A percentile compares a stretch with the other conserved stretches of the same genome.
These are phyloP conservation scores for Knufia petricola DNA, from an alignment of 2,329 filamentous ascomycete species.

Conservation along the genomic window DNA sequence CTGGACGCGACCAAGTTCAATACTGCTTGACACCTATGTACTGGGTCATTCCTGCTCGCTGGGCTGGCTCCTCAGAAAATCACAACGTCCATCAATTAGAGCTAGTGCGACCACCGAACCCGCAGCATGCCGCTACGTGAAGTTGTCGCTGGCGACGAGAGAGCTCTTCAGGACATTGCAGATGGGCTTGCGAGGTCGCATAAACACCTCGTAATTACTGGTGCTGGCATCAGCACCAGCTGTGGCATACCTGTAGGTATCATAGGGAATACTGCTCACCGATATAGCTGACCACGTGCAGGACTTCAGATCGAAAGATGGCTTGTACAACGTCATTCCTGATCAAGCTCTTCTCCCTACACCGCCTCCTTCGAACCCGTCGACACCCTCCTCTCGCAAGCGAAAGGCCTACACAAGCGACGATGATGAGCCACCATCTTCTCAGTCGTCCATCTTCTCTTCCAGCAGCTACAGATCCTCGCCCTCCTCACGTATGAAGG, in stretches of 20 bases:
- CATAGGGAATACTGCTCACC: not conserved
- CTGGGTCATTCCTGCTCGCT: not conserved
- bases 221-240: constrained; percentile 66
- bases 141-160: constrained; percentile 35
- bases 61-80: not conserved
- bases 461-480: constrained; percentile 29
- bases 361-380: constrained; percentile 15
- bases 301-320: constrained; percentile 43
- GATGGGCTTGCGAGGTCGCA: constrained; percentile 54
- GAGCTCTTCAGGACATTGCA: constrained; percentile 55
- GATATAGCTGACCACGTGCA: constrained; percentile 14
- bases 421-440: constrained; percentile 36
- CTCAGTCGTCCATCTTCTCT: constrained; percentile 33
- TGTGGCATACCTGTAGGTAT: constrained; percentile 60
- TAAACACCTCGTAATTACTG: constrained; percentile 63
- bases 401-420: constrained; percentile 31
- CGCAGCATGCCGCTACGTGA: constrained; percentile 24
- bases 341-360: constrained; percentile 39
- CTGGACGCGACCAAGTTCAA: constrained; percentile 13
- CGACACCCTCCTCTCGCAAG: constrained; percentile 16
- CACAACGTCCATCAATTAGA: not conserved
- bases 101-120: not conserved
- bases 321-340: constrained; percentile 61
- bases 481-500: constrained; percentile 47
- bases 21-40: not conserved